phyloP scores from a whole-genome alignment of 202 grass and related monocot species.

The Saccharum hybrid region DNA sequence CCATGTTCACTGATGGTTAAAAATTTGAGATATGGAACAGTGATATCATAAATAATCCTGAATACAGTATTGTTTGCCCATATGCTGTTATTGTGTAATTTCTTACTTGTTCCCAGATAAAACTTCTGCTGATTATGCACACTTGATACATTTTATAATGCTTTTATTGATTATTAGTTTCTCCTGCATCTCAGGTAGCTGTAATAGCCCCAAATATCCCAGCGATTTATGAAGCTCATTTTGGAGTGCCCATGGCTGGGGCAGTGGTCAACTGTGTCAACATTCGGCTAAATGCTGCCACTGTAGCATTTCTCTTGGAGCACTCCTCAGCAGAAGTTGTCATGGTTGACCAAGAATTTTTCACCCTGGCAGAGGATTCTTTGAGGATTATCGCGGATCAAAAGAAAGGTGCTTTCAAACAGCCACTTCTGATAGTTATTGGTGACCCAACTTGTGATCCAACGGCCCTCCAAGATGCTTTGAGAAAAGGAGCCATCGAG shows the following conservation, averaged over 20 bases:
- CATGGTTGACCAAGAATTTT: constrained; percentile 92
- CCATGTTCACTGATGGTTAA: not conserved
- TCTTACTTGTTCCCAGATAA: not conserved
- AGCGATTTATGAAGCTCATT: constrained; percentile 89
- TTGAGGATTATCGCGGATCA: constrained; percentile 68
- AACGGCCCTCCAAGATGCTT: constrained; percentile 55
- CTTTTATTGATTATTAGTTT: constrained; percentile 27
- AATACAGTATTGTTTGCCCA: not conserved
- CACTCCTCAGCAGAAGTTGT: constrained; percentile 80
- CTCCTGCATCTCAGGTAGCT: constrained; percentile 65
- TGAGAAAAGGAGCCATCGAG: constrained; percentile 83
- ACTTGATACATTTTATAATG: constrained; percentile 14
- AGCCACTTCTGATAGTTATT: constrained; percentile 80
- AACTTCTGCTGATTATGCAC: not conserved
- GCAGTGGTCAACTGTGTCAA: constrained; percentile 90
- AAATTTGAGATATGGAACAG: not conserved
- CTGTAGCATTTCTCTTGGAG: constrained; percentile 79
- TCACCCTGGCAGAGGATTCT: constrained; percentile 74
- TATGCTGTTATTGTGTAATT: constrained; percentile 8
- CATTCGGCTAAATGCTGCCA: constrained; percentile 81
- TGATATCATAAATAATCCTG: constrained; percentile 2
- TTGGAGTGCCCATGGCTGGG: constrained; percentile 94
- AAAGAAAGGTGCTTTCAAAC: constrained; percentile 72
- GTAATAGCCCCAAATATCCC: constrained; percentile 95
- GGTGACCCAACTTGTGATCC: constrained; percentile 71